Percentiles rank a stretch among this genome's conserved stretches.
phyloP scores from a whole-genome alignment of 2,329 filamentous ascomycete species.

The Colletotrichum sp. region DNA sequence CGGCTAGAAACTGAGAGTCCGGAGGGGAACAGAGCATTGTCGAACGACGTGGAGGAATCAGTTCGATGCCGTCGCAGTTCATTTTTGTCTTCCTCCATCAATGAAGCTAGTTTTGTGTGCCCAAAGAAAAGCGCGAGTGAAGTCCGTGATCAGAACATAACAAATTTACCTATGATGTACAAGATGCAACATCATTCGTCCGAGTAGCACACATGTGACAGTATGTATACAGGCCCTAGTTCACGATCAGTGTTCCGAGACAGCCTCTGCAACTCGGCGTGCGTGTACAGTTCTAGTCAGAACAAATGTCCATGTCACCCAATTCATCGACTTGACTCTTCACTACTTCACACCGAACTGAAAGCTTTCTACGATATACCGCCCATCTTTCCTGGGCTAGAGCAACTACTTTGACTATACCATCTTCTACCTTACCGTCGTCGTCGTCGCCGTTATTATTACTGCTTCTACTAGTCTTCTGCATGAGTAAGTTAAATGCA shows the following conservation, averaged over 20 bases:
- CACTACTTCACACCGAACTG: not conserved
- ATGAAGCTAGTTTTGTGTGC: not conserved
- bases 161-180: not conserved
- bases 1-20: not conserved
- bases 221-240: not conserved
- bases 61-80: not conserved
- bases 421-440: no score
- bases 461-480: no score
- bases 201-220: not conserved
- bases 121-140: not conserved
- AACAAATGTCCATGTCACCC: not conserved
- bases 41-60: not conserved
- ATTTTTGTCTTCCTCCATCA: not conserved
- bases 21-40: not conserved
- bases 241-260: not conserved
- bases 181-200: not conserved
- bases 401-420: no score
- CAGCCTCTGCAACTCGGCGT: not conserved
- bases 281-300: not conserved
- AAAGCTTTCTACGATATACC: not conserved
- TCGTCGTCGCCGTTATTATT: no score
- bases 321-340: not conserved
- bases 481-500: no score
- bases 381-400: no score
- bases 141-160: not conserved